Evolutionary conservation across 495 filamentous ascomycete species (phyloP).

Genomic region (Aspergillus homomorphus): DNA sequence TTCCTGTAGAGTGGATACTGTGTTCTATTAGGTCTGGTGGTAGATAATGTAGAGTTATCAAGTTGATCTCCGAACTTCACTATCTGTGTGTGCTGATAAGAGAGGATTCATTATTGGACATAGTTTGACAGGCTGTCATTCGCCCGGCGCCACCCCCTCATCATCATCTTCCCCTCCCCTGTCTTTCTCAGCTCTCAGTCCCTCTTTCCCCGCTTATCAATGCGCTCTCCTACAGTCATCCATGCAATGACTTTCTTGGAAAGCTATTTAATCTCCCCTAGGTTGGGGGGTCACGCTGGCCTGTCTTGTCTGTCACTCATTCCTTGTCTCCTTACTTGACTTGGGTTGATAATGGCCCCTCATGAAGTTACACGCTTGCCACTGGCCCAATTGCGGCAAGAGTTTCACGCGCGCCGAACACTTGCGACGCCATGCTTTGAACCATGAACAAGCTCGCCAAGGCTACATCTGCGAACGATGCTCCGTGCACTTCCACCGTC

Average conservation of each 20-base stretch:
- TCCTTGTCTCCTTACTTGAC: neutral
- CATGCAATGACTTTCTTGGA: neutral
- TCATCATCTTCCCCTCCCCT: no score
- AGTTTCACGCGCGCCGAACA: slow-evolving; percentile 59
- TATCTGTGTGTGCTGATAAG: neutral
- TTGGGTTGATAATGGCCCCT: neutral
- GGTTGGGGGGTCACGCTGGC: neutral
- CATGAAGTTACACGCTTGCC: slow-evolving; percentile 43
- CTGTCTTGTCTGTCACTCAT: slow-evolving; percentile 16
- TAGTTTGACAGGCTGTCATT: no score
- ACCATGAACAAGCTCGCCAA: slow-evolving; percentile 46
- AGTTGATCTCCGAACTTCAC: neutral
- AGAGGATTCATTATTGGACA: neutral
- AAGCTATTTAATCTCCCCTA: neutral
- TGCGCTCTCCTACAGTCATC: neutral
- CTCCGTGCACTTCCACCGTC: slow-evolving; percentile 55
- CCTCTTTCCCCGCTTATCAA: neutral
- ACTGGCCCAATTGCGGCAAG: slow-evolving; percentile 47
- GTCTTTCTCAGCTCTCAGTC: neutral
- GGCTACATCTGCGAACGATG: slow-evolving; percentile 56
- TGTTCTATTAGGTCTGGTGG: no score
- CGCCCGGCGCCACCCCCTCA: neutral
- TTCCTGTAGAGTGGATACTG: slow-evolving; percentile 39
- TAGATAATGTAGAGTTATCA: neutral
- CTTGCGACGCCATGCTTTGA: slow-evolving; percentile 56